Conservation (phyloP, 352 stramenopile genomes). For the Globisporangium nodosum region DNA sequence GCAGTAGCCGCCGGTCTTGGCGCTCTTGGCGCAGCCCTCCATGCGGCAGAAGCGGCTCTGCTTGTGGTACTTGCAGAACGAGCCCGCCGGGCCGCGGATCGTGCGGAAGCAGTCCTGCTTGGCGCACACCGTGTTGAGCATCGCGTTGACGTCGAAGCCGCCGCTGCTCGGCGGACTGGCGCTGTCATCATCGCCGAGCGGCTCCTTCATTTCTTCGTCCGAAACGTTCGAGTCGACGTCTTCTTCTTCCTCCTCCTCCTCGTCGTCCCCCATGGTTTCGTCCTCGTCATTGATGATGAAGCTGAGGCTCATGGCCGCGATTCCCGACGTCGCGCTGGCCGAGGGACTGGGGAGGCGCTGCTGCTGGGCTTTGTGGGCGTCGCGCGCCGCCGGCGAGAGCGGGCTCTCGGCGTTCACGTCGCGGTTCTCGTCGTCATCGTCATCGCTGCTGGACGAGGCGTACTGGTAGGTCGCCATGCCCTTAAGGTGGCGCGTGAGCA, state of each 20-base stretch:
- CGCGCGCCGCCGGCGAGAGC: slow-evolving; percentile 2
- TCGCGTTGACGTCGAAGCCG: slow-evolving; percentile 43
- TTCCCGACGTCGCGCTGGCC: slow-evolving; percentile 36
- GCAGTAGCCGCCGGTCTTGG: slow-evolving; percentile 79
- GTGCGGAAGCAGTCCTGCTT: slow-evolving; percentile 77
- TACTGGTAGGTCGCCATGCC: slow-evolving; percentile 25
- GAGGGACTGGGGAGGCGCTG: slow-evolving; percentile 10
- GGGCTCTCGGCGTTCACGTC: slow-evolving; percentile 9
- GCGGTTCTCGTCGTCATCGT: slow-evolving; percentile 29
- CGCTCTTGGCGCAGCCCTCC: slow-evolving; percentile 61
- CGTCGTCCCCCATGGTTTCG: slow-evolving; percentile 20
- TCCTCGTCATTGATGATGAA: slow-evolving; percentile 72
- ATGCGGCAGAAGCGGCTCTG: slow-evolving; percentile 75
- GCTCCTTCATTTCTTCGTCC: slow-evolving; percentile 38
- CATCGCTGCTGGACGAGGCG: slow-evolving; percentile 9
- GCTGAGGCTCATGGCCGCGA: slow-evolving; percentile 78
- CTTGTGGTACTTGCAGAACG: slow-evolving; percentile 85
- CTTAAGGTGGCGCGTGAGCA: slow-evolving; percentile 34
- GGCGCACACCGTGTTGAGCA: slow-evolving; percentile 76
- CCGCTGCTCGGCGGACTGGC: slow-evolving; percentile 17
- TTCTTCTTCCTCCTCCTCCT: slow-evolving; percentile 19
- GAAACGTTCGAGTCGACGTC: slow-evolving; percentile 22
- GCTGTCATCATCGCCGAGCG: slow-evolving; percentile 18
- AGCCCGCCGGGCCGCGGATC: slow-evolving; percentile 52
- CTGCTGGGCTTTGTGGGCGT: slow-evolving; percentile 7